Evolutionary conservation across 768 basidiomycete species (phyloP).

Genomic region (Collybia nuda): DNA sequence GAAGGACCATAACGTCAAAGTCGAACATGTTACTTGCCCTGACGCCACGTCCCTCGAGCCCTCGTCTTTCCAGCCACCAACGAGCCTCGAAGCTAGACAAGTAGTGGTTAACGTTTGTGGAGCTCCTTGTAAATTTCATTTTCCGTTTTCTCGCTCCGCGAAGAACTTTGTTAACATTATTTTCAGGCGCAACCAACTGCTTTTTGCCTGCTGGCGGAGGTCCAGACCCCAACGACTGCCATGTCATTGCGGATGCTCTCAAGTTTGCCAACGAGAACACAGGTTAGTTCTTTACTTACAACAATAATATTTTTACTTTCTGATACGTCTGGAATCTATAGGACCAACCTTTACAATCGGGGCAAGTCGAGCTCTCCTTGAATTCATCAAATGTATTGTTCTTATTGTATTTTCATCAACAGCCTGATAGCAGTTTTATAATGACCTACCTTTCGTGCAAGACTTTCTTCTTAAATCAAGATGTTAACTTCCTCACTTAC

Average conservation of each 20-base stretch:
- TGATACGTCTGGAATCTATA: not conserved
- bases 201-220: conserved; percentile 46
- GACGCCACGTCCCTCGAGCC: conserved; percentile 3
- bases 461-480: conserved; percentile 51
- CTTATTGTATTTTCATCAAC: not conserved
- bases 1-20: conserved; percentile 39
- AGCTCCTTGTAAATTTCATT: conserved; percentile 29
- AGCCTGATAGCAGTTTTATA: conserved; percentile 35
- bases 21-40: conserved; percentile 34
- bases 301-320: not conserved
- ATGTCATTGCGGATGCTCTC: conserved; percentile 49
- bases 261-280: conserved; percentile 45
- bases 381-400: not conserved
- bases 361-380: conserved; percentile 15
- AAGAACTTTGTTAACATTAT: not conserved
- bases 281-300: conserved; percentile 22
- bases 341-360: conserved; percentile 15
- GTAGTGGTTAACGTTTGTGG: conserved; percentile 40
- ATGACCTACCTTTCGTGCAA: conserved; percentile 42
- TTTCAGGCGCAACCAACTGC: conserved; percentile 40
- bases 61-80: conserved; percentile 6
- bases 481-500: conserved; percentile 34
- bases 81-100: conserved; percentile 22
- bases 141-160: no score
- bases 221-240: conserved; percentile 46